Evolutionary conservation across 169 alveolate genomes (phyloP).

Genomic region (Theileria orientalis): DNA sequence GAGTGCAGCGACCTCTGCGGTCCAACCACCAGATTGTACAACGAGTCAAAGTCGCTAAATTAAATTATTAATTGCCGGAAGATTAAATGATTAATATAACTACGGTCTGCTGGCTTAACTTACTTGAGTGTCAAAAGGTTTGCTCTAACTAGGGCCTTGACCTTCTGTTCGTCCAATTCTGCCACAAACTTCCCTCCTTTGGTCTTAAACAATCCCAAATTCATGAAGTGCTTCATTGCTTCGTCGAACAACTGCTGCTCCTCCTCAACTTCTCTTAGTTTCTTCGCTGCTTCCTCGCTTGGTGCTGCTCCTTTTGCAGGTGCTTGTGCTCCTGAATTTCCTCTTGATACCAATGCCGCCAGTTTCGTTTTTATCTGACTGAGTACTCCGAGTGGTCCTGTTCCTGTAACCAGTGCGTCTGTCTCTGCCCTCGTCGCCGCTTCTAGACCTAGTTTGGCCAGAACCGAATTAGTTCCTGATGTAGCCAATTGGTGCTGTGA

Average conservation of each 20-base stretch:
- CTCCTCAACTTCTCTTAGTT: not conserved
- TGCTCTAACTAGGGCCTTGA: slow-evolving; percentile 2
- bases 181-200: not conserved
- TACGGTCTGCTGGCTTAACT: not conserved
- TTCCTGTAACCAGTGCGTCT: not conserved
- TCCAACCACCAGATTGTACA: slow-evolving; percentile 37
- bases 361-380: not conserved
- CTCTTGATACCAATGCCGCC: not conserved
- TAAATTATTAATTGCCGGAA: not conserved
- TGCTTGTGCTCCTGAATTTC: not conserved
- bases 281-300: not conserved
- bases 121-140: slow-evolving; percentile 4
- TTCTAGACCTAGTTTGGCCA: not conserved
- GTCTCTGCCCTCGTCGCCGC: too few species aligned
- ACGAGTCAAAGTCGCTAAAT: slow-evolving; percentile 40
- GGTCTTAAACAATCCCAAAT: slow-evolving; percentile 16
- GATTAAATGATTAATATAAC: slow-evolving; percentile 5
- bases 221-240: not conserved
- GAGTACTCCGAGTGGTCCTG: not conserved
- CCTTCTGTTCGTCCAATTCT: slow-evolving; percentile 10
- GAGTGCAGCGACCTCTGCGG: slow-evolving; percentile 52
- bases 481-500: not conserved
- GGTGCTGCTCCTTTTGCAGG: not conserved
- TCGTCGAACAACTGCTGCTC: not conserved
- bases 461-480: not conserved